Evolutionary conservation across 2,329 filamentous ascomycete genomes (phyloP).

Genomic region (Aureobasidium sp.): DNA sequence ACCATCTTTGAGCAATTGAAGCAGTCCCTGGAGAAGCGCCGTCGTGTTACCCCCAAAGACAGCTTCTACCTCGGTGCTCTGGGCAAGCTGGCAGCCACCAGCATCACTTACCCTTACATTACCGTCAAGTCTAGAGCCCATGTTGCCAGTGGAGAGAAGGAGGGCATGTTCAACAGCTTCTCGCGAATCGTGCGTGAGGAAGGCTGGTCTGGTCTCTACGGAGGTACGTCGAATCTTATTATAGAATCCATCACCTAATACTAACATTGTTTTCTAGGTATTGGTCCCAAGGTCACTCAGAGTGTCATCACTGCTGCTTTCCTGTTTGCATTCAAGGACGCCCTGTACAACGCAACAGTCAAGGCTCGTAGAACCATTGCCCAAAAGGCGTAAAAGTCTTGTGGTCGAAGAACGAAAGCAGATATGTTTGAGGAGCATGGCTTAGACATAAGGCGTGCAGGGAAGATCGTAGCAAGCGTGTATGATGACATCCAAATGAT

Average conservation of each 20-base stretch:
- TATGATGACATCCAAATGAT: background rate
- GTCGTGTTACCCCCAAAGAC: slow-evolving; percentile 70
- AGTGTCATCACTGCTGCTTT: slow-evolving; percentile 94
- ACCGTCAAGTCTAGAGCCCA: slow-evolving; percentile 98
- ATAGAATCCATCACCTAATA: background rate
- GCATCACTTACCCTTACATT: slow-evolving; percentile 95
- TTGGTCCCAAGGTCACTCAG: slow-evolving; percentile 92
- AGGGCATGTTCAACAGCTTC: slow-evolving; percentile 71
- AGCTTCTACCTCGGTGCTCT: slow-evolving; percentile 87
- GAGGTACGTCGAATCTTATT: slow-evolving; percentile 49
- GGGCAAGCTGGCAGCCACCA: slow-evolving; percentile 89
- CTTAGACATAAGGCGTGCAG: background rate
- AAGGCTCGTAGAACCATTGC: slow-evolving; percentile 43
- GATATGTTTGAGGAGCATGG: background rate
- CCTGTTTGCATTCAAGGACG: slow-evolving; percentile 96
- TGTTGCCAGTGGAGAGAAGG: slow-evolving; percentile 67
- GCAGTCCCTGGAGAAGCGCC: slow-evolving; percentile 71
- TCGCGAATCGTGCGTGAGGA: slow-evolving; percentile 75
- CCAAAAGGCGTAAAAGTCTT: background rate
- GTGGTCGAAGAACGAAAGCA: background rate
- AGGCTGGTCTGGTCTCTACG: slow-evolving; percentile 87
- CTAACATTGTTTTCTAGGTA: slow-evolving; percentile 49
- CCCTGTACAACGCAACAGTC: slow-evolving; percentile 76
- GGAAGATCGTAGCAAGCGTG: background rate
- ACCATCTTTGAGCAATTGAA: slow-evolving; percentile 98